Percentiles rank a stretch among this genome's conserved stretches.
Evolutionary conservation across 805 yeast genomes (phyloP).

Genomic region (Yarrowia porcina): DNA sequence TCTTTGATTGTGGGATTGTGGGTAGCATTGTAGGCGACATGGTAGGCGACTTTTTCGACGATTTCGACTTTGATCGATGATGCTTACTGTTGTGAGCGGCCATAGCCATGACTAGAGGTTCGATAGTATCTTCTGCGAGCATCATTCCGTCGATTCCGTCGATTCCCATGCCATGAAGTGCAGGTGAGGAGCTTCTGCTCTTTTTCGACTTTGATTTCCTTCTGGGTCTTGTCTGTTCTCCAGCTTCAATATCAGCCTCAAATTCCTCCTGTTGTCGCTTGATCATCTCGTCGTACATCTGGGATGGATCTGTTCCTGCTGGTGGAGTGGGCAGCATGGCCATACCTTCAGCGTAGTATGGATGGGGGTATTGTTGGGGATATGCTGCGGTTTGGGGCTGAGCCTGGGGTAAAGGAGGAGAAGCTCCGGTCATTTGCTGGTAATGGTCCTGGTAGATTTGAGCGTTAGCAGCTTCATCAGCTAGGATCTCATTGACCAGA

Average conservation of each 20-base stretch:
- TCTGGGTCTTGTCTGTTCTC: neutral
- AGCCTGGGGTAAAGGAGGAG: neutral
- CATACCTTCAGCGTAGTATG: neutral
- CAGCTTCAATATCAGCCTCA: neutral
- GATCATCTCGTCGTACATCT: neutral
- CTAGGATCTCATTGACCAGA: neutral
- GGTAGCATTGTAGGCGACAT: neutral
- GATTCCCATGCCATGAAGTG: neutral
- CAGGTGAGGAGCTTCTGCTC: slow-evolving; percentile 3
- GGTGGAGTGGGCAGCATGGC: neutral
- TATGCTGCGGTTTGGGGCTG: neutral
- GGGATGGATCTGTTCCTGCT: neutral
- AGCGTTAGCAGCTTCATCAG: neutral
- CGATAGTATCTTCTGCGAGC: neutral
- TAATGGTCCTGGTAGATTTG: neutral
- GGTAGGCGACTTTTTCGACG: neutral
- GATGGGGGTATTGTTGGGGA: neutral
- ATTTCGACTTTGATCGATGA: neutral
- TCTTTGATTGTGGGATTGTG: slow-evolving; percentile 7
- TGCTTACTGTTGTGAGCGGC: neutral
- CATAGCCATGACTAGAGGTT: neutral
- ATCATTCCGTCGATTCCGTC: neutral
- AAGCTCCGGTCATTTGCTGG: neutral
- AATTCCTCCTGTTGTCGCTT: neutral
- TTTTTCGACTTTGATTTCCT: neutral